Evolutionary conservation across 768 basidiomycete genomes (phyloP).

Genomic region (Pleurotus djamor): DNA sequence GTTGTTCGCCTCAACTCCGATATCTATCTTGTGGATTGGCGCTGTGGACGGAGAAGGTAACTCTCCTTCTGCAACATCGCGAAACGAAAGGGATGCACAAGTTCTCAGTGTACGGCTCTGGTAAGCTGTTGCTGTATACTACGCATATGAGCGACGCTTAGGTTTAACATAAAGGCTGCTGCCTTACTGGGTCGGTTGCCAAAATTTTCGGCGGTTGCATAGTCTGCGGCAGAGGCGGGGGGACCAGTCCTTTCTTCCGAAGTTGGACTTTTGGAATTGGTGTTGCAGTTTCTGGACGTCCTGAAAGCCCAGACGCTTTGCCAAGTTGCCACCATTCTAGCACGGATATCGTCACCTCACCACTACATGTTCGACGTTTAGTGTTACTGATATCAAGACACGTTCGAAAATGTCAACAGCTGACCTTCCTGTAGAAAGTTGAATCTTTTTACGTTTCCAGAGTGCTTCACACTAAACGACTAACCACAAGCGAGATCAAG

Average conservation of each 20-base stretch:
- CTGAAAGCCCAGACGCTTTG: slow-evolving; percentile 16
- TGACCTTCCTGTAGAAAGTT: slow-evolving; percentile 3
- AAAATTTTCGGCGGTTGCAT: neutral
- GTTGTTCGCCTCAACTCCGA: no score
- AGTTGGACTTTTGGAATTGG: slow-evolving; percentile 13
- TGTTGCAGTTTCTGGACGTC: slow-evolving; percentile 9
- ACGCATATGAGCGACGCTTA: slow-evolving; percentile 6
- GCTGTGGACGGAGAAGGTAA: slow-evolving; percentile 25
- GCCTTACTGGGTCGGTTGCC: slow-evolving; percentile 47
- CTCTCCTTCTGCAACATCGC: slow-evolving; percentile 56
- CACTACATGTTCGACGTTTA: slow-evolving; percentile 33
- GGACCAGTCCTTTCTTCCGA: slow-evolving; percentile 2
- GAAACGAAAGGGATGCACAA: slow-evolving; percentile 60
- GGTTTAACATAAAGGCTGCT: neutral
- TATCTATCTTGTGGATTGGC: neutral
- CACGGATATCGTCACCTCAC: slow-evolving; percentile 60
- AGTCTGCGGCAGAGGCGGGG: neutral
- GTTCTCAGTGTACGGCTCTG: slow-evolving; percentile 47
- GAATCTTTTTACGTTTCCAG: slow-evolving; percentile 24
- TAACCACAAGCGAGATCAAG: slow-evolving; percentile 61
- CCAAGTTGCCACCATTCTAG: slow-evolving; percentile 59
- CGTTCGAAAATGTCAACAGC: neutral
- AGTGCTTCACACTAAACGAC: slow-evolving; percentile 22
- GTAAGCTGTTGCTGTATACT: slow-evolving; percentile 67
- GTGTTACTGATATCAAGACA: neutral